Evolutionary conservation across 768 basidiomycete genomes (phyloP), one percentile per base, ranked within the genome.

Genomic region (Hypholoma fasciculare): DNA sequence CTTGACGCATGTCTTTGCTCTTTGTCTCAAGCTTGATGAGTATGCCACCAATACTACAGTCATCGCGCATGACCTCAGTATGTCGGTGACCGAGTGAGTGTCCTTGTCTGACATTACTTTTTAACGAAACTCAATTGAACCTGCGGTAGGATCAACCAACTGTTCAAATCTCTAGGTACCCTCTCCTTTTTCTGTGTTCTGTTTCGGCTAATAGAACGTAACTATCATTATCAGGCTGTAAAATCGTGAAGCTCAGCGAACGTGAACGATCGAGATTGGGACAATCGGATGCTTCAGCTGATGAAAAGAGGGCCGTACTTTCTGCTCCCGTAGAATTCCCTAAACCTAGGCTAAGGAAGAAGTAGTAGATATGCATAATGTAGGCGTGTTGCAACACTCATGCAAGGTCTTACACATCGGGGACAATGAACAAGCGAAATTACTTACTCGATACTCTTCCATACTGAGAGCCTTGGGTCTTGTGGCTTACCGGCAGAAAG

Each of bases 281-380:
- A 9, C 73, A 94, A 17, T 79, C 88, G 0, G 80, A 87, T 47
- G 80, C 77, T 34, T 84, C 82, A 2, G 86, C 80, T 7, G 82
- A 82, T 38, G 79, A 79, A 42, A 90, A 89, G 67, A 81, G 87
- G 53, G 95, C 94, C 0, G 75, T 89, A 0, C 77, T 98, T 54
- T 83, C 74, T 43, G 82, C 85, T 0, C 96, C 96, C 2, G 79
- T 96, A 1, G 78, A 82, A 60, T 97, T 97, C 74, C 95, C 94
- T 0, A 91, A 90, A 67, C 79, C 82, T 19, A 70, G 72, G 57
- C 66, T 72, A 49, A 74, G 73, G 67, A 73, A 74, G 65, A 76
- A 71, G 53, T 52, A 61, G 43, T 12, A 16, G 17, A 20, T 36
- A 12, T 11, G 7, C 38, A 39, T 46, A 36, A 12, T 51, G 47